Evolutionary conservation across 202 grass and related monocot genomes (phyloP).

Genomic region (Eragrostis tef): DNA sequence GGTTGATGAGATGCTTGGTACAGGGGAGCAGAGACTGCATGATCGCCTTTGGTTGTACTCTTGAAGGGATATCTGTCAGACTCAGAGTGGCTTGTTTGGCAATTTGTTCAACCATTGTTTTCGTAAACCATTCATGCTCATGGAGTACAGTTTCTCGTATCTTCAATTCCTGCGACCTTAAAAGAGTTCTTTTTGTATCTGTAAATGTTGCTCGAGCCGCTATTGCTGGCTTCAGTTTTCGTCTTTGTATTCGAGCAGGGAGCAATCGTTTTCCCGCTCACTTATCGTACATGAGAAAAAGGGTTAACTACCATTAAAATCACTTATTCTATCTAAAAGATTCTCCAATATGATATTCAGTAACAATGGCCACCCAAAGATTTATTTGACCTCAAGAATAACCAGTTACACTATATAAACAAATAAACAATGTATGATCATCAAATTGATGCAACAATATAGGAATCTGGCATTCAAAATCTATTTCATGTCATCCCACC

Average conservation of each 20-base stretch:
- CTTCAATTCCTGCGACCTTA: background rate
- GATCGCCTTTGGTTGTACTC: slow-evolving; percentile 94
- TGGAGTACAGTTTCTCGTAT: background rate
- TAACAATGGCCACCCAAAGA: background rate
- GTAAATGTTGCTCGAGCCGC: background rate
- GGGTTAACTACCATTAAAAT: background rate
- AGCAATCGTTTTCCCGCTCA: background rate
- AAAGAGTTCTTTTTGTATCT: too few relatives aligned
- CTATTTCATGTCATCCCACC: background rate
- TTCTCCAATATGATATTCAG: background rate
- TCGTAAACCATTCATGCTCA: slow-evolving; percentile 28
- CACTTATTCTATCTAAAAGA: background rate
- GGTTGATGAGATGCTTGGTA: slow-evolving; percentile 86
- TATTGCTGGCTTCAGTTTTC: slow-evolving; percentile 2
- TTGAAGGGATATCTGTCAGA: slow-evolving; percentile 36
- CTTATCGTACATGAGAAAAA: background rate
- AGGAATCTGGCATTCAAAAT: slow-evolving; percentile 11
- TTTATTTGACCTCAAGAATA: slow-evolving; percentile 15
- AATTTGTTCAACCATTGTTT: background rate
- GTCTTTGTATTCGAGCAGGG: background rate
- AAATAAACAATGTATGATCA: background rate
- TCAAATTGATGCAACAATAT: background rate
- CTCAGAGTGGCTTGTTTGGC: background rate
- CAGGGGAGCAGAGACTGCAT: slow-evolving; percentile 79
- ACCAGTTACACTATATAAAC: background rate